phyloP scores from a whole-genome alignment of 345 rosid species.

The Turnera subulata region DNA sequence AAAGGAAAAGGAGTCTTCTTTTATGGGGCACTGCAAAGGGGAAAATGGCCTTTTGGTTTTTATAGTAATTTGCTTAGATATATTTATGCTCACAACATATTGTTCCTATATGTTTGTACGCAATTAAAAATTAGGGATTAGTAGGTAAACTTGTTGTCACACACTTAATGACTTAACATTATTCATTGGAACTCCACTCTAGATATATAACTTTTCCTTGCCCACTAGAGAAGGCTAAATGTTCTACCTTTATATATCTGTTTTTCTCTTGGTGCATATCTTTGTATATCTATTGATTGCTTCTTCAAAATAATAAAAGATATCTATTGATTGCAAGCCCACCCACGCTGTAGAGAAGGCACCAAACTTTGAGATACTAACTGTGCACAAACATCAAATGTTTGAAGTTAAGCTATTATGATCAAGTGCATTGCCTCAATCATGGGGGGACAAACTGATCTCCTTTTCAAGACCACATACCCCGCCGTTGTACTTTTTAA shows the following conservation, averaged over 20 bases:
- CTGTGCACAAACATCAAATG: background rate
- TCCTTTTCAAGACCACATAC: conserved; percentile 22
- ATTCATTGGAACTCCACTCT: conserved; percentile 20
- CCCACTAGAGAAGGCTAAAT: too few species aligned
- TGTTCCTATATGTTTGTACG: too few species aligned
- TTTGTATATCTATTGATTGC: background rate
- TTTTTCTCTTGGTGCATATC: conserved; percentile 1
- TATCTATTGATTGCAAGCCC: background rate
- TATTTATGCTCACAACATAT: too few species aligned
- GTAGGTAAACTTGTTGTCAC: conserved; percentile 23
- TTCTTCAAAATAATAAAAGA: background rate
- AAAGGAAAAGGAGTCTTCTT: conserved; percentile 3
- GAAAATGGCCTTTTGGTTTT: background rate
- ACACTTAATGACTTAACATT: background rate
- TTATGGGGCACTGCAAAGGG: conserved; percentile 13
- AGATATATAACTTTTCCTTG: background rate
- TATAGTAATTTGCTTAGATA: too few species aligned
- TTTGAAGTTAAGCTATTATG: conserved; percentile 6
- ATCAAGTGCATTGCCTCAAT: conserved; percentile 14
- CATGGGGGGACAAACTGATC: conserved; percentile 33
- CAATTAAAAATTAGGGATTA: conserved; percentile 13
- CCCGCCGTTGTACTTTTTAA: conserved; percentile 22
- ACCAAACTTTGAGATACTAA: background rate
- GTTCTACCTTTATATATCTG: background rate
- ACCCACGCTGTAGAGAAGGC: background rate